phyloP scores from a whole-genome alignment of 2,329 filamentous ascomycete genomes.

The Microsporum audouinii region DNA sequence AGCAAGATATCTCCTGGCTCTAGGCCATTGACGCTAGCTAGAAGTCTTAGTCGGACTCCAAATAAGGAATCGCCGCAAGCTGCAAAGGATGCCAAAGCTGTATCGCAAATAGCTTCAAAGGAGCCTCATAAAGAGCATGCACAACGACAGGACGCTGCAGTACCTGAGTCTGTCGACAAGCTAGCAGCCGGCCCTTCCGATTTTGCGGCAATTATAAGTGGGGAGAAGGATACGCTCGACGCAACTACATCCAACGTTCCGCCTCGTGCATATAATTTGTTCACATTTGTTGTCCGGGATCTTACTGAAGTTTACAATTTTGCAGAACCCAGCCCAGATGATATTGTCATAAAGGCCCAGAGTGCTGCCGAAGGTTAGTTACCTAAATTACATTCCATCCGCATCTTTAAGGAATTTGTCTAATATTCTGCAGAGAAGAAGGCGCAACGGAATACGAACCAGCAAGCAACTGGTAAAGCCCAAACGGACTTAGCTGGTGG shows the following conservation, averaged over 20 bases:
- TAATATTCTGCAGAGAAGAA: constrained; percentile 37
- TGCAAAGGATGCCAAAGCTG: background rate
- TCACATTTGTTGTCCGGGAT: constrained; percentile 27
- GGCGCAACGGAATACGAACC: constrained; percentile 31
- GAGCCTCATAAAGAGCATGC: background rate
- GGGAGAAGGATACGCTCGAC: constrained; percentile 13
- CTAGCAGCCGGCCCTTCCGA: constrained; percentile 39
- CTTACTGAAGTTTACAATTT: constrained; percentile 48
- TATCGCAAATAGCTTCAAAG: background rate
- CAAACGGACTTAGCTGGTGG: constrained; percentile 37
- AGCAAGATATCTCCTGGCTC: background rate
- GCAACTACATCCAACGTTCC: background rate
- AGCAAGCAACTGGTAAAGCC: constrained; percentile 26
- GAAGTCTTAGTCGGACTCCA: background rate
- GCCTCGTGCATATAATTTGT: constrained; percentile 3
- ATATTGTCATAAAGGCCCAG: constrained; percentile 76
- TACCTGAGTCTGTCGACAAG: constrained; percentile 10
- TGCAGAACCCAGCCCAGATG: constrained; percentile 79
- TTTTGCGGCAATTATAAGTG: constrained; percentile 39
- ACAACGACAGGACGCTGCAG: background rate
- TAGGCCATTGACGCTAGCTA: background rate
- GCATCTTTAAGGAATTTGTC: constrained; percentile 10
- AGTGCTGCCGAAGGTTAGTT: constrained; percentile 62
- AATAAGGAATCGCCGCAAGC: background rate
- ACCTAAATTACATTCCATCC: background rate